Evolutionary conservation across 805 yeast genomes (phyloP).

Genomic region (Hanseniaspora pseudoguilliermondii): DNA sequence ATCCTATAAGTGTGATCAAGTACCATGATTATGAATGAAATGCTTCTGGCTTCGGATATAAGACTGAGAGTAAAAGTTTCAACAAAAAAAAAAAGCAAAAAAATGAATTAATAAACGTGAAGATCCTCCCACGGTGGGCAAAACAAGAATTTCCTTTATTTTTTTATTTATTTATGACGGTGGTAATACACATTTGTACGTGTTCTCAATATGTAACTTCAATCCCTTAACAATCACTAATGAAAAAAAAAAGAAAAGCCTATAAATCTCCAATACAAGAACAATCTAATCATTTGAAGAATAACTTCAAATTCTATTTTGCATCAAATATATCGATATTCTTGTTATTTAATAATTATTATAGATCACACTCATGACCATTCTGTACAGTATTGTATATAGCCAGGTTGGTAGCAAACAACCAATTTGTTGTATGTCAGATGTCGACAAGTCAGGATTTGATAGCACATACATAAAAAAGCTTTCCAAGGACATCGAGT

Average conservation of each 20-base stretch:
- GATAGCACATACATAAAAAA: conserved; percentile 4
- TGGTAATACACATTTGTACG: too few relatives aligned
- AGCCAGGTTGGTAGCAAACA: conserved; percentile 9
- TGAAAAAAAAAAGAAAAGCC: too few relatives aligned
- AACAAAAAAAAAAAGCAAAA: background rate
- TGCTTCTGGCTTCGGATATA: background rate
- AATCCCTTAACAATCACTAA: too few relatives aligned
- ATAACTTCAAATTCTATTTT: too few relatives aligned
- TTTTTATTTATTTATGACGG: background rate
- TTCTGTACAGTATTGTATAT: conserved; percentile 8
- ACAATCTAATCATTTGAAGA: too few relatives aligned
- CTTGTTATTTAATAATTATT: background rate
- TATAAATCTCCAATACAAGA: too few relatives aligned
- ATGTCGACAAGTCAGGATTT: conserved; percentile 10
- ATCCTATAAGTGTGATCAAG: background rate
- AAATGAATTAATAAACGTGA: too few relatives aligned
- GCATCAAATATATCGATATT: background rate
- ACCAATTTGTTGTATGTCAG: conserved; percentile 11
- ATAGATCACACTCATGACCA: background rate
- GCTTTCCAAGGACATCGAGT: conserved; percentile 1
- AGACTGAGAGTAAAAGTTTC: background rate
- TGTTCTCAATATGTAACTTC: too few relatives aligned
- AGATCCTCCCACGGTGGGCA: too few relatives aligned
- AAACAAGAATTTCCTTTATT: background rate
- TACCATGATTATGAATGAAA: conserved; percentile 1